Conservation (phyloP, 495 filamentous ascomycete genomes). For the Penicillium goetzii region DNA sequence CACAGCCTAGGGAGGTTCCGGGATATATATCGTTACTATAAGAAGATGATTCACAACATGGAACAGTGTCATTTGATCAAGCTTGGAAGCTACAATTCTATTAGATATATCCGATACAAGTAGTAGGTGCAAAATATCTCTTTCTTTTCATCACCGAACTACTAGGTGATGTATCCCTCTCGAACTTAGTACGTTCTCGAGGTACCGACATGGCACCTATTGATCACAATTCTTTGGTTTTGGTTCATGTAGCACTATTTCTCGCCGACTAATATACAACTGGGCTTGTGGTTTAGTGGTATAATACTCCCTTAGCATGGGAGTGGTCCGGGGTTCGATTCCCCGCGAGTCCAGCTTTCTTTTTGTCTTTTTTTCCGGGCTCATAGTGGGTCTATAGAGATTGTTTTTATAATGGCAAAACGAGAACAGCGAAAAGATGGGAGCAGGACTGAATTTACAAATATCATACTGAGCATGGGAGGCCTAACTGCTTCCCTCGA, state of each 20-base stretch:
- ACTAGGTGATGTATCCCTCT: not conserved
- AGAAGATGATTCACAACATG: too few relatives aligned
- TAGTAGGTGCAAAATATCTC: too few relatives aligned
- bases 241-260: not conserved
- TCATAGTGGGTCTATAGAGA: not conserved
- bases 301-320: conserved; percentile 53
- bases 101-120: too few relatives aligned
- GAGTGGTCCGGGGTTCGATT: conserved; percentile 63
- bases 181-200: not conserved
- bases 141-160: not conserved
- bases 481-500: not conserved
- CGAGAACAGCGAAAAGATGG: not conserved
- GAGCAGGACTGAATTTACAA: not conserved
- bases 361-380: not conserved
- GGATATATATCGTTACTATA: too few relatives aligned
- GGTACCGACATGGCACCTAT: not conserved
- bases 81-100: too few relatives aligned
- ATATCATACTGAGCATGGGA: not conserved
- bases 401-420: not conserved
- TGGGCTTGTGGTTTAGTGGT: conserved; percentile 53
- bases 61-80: too few relatives aligned
- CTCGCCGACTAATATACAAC: conserved; percentile 3
- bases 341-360: conserved; percentile 49
- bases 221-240: too few relatives aligned
- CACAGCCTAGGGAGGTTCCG: too few relatives aligned